Conservation (phyloP, 495 filamentous ascomycete species). For the Xylaria flabelliformis region DNA sequence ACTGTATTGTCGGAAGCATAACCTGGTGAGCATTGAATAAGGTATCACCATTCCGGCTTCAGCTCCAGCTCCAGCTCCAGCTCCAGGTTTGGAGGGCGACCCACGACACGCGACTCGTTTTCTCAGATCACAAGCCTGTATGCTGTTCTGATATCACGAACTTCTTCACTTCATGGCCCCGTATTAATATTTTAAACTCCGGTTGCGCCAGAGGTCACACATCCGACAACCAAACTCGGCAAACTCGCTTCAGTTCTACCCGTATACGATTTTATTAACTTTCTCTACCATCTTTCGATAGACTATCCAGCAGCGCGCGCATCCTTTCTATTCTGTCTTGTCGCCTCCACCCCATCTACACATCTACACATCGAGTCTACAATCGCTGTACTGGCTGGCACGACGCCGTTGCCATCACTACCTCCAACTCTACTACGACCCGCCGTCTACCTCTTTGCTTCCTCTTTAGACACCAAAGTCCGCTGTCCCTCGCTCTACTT, state of each 20-base stretch:
- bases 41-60: constrained; percentile 1
- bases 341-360: not conserved
- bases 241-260: constrained; percentile 13
- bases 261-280: not conserved
- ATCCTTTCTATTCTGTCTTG: not conserved
- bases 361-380: not conserved
- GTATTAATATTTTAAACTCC: constrained; percentile 11
- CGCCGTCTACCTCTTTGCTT: not conserved
- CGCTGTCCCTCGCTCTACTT: not conserved
- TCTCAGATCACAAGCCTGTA: not conserved
- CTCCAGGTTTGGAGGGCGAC: not conserved
- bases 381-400: not conserved
- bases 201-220: constrained; percentile 1
- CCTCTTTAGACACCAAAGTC: not conserved
- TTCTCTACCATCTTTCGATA: not conserved
- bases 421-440: not conserved
- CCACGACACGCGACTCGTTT: constrained; percentile 16
- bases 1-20: not conserved
- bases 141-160: constrained; percentile 9
- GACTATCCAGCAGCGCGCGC: constrained; percentile 9
- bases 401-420: not conserved
- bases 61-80: not conserved
- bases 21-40: not conserved
- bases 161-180: not conserved
- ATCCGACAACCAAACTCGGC: not conserved